Percentiles rank a stretch among this genome's conserved stretches.
Conservation (phyloP, 768 basidiomycete species). For the Hericium alpestre region DNA sequence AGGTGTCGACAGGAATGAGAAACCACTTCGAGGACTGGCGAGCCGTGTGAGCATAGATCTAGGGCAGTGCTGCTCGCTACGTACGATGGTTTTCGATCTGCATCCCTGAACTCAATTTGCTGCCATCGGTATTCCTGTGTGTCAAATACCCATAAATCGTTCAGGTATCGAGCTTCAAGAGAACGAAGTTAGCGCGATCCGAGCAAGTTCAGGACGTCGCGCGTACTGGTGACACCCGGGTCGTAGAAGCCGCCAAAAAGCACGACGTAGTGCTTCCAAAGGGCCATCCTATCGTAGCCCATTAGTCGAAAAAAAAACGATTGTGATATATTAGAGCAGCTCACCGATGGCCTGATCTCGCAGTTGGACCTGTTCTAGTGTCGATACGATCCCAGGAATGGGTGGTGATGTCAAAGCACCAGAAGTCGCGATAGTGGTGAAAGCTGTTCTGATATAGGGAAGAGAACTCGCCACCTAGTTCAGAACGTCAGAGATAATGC, state of each 20-base stretch:
- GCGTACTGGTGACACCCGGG: constrained; percentile 68
- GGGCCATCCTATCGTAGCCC: constrained; percentile 52
- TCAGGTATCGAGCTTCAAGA: constrained; percentile 60
- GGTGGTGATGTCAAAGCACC: constrained; percentile 72
- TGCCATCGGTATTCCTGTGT: constrained; percentile 82
- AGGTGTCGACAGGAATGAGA: constrained; percentile 67
- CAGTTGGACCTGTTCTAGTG: constrained; percentile 69
- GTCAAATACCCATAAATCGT: constrained; percentile 80
- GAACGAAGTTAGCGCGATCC: background rate
- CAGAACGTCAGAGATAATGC: background rate
- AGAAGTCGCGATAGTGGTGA: constrained; percentile 84
- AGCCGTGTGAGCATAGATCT: background rate
- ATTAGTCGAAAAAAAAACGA: background rate
- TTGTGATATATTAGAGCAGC: constrained; percentile 7
- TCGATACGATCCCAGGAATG: constrained; percentile 86
- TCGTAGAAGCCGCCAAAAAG: constrained; percentile 90
- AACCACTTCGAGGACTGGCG: constrained; percentile 63
- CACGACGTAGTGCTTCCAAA: constrained; percentile 82
- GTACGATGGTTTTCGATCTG: constrained; percentile 65
- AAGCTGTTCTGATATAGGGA: constrained; percentile 74
- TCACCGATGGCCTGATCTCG: constrained; percentile 75
- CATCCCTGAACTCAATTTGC: constrained; percentile 58
- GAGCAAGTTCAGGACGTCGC: background rate
- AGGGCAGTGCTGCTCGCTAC: constrained; percentile 14
- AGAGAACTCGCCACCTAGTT: constrained; percentile 73